phyloP scores from a whole-genome alignment of 176 grass and related monocot species.

The Panicum miliaceum region DNA sequence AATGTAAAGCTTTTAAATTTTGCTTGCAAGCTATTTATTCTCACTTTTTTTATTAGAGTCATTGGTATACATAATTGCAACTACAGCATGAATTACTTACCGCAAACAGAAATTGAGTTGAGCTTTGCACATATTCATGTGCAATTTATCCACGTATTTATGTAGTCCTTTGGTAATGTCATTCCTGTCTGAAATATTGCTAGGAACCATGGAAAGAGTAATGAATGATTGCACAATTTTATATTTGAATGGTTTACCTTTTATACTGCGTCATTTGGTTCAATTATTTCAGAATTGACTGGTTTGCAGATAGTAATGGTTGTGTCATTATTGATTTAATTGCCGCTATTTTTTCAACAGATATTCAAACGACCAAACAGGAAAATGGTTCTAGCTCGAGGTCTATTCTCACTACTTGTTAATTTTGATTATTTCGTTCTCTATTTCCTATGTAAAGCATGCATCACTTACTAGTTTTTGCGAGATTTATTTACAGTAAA shows the following conservation, averaged over 20 bases:
- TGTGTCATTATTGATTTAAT: not conserved
- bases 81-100: not conserved
- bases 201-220: too few species aligned
- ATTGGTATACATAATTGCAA: not conserved
- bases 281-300: not conserved
- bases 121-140: not conserved
- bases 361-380: not conserved
- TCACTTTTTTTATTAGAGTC: not conserved
- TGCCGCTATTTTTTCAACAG: not conserved
- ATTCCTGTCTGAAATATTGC: too few species aligned
- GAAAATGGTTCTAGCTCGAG: slow-evolving; percentile 23
- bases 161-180: too few species aligned
- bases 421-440: not conserved
- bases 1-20: slow-evolving; percentile 50
- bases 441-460: not conserved
- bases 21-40: not conserved
- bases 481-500: slow-evolving; percentile 17
- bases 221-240: too few species aligned
- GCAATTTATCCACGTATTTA: too few species aligned
- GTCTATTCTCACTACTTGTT: slow-evolving; percentile 3
- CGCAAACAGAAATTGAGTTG: not conserved
- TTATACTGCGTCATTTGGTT: not conserved
- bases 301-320: too few species aligned
- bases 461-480: not conserved
- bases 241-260: too few species aligned